Conservation (phyloP, 495 filamentous ascomycete species). For the Tuber umbilicatum region DNA sequence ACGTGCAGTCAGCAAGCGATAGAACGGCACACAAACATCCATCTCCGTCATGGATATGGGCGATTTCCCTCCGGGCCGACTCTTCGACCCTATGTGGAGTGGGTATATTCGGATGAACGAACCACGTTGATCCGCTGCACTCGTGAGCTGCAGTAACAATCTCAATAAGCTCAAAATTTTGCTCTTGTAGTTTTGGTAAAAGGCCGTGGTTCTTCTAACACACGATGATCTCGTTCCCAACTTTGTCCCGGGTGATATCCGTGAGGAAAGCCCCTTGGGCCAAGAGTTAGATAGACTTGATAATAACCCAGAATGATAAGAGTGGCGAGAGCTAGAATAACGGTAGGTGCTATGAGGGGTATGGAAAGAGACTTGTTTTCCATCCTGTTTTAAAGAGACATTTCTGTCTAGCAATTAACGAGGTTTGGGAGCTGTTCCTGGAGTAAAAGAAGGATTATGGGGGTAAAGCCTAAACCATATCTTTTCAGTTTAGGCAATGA, state of each 20-base stretch:
- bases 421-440: background rate
- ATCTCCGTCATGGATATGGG: background rate
- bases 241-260: no score
- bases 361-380: background rate
- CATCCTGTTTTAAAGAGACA: background rate
- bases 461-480: background rate
- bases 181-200: background rate
- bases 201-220: background rate
- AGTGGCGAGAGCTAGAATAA: background rate
- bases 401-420: background rate
- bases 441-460: background rate
- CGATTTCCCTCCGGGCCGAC: background rate
- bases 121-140: background rate
- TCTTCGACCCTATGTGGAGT: background rate
- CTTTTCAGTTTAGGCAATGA: background rate
- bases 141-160: background rate
- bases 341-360: background rate
- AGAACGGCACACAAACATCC: background rate
- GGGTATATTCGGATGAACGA: background rate
- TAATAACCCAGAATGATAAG: conserved; percentile 39
- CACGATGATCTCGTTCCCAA: background rate
- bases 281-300: background rate
- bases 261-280: background rate
- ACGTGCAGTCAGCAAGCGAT: no score
- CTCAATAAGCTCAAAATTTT: background rate